Evolutionary conservation across 192 early-diverging fungal species (phyloP), one percentile per base, ranked within the genome.

Genomic region (Endogone sp.): DNA sequence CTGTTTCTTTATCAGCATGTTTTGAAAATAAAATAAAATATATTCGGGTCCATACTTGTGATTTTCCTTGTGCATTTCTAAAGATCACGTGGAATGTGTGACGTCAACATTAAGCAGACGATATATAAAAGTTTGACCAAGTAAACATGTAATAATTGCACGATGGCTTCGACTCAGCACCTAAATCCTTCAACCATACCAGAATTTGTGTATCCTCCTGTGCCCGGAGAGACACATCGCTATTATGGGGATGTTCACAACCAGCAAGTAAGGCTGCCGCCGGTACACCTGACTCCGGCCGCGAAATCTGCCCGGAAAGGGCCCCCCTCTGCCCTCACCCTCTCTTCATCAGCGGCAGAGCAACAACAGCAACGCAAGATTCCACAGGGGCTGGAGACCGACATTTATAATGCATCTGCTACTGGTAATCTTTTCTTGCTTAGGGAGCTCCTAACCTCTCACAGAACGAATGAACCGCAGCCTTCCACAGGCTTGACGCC

Each of bases 161-260:
- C 37, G 37, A 49, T 49, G 37, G 16, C 37, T 49, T 49, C 37
- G 16, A 49, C 16, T 49, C 37, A 49, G 37, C n/a, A n/a, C n/a
- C n/a, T n/a, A n/a, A 49, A 49, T 16, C 9, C 37, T 49, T 16
- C 37, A 11, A 49, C 16, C 37, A 79, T 84, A 31, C 83, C 83
- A 28, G 80, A 85, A 9, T 85, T 83, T 69, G 82, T 86, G 28
- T 73, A 79, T 56, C 85, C 87, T 8, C 81, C 85, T 4, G 75
- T 86, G 10, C 84, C 87, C 56, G 85, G 85, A 8, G 81, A 84
- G 66, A 79, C 77, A 2, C 87, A 89, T 32, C 65, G 74, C 25
- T 78, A 84, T 32, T 89, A 89, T 68, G 87, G 88, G 25, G 71
- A 77, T 62, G 66, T 74, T 25, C 85, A 89, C 67, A 71, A 54